phyloP scores from a whole-genome alignment of 2,329 filamentous ascomycete genomes.

The Paraphaeosphaeria minitans region DNA sequence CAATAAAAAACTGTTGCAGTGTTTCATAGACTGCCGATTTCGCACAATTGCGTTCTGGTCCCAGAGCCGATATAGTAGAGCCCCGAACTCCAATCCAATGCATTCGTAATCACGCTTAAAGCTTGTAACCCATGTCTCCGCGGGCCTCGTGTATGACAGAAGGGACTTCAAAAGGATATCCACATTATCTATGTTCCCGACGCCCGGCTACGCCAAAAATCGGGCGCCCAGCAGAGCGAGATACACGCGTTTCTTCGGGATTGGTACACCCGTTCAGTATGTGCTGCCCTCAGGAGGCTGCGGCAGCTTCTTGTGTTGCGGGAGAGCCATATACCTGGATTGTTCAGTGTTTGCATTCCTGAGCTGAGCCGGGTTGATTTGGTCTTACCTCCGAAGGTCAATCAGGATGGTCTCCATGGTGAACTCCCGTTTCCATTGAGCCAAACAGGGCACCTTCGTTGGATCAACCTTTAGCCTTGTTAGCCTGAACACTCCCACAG shows the following conservation, averaged over 20 bases:
- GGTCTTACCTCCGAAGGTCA: constrained; percentile 74
- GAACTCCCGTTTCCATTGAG: constrained; percentile 89
- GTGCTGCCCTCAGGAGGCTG: constrained; percentile 87
- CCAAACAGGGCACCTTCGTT: constrained; percentile 79
- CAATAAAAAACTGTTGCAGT: not conserved
- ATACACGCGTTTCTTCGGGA: not conserved
- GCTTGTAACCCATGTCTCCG: constrained; percentile 7
- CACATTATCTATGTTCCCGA: not conserved
- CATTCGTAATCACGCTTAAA: constrained; percentile 20
- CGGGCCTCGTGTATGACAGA: constrained; percentile 11
- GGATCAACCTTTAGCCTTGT: constrained; percentile 71
- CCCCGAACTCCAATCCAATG: constrained; percentile 40
- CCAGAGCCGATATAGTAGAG: constrained; percentile 16
- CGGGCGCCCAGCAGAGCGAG: not conserved
- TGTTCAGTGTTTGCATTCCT: constrained; percentile 9
- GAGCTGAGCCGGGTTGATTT: constrained; percentile 11
- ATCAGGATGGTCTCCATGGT: constrained; percentile 95
- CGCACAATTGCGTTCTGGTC: constrained; percentile 19
- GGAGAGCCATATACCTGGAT: constrained; percentile 88
- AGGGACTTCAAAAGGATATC: not conserved
- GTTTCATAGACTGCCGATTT: constrained; percentile 5
- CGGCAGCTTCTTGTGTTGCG: constrained; percentile 90
- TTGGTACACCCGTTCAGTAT: constrained; percentile 44
- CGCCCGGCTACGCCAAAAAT: not conserved
- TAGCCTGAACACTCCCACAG: constrained; percentile 14